These are phyloP conservation scores for Fusarium sambucinum DNA, from an alignment of 2,329 filamentous ascomycete species.

Conservation along the genomic window DNA sequence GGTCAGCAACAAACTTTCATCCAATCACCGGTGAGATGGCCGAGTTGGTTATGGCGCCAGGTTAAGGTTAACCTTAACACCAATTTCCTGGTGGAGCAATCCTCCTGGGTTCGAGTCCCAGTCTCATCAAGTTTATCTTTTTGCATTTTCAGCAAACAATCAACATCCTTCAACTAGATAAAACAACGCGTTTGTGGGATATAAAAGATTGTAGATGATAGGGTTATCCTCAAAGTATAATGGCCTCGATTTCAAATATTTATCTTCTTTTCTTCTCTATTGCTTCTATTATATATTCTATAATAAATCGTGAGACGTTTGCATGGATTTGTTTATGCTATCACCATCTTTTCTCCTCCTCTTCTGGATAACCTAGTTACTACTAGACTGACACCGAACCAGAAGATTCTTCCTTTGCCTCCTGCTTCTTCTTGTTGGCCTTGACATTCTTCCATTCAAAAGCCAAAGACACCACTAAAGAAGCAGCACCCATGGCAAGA, in stretches of 20 bases:
- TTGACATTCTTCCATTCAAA: constrained; percentile 32
- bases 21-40: constrained; percentile 33
- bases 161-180: too few species aligned
- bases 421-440: background rate
- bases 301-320: too few species aligned
- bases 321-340: background rate
- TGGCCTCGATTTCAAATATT: too few species aligned
- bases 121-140: constrained; percentile 23
- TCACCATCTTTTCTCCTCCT: background rate
- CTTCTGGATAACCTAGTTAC: fast-evolving
- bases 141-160: background rate
- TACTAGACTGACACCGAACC: background rate
- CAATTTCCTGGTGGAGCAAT: constrained; percentile 34
- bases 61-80: constrained; percentile 35
- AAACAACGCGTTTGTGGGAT: too few species aligned
- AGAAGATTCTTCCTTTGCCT: background rate
- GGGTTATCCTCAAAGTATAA: too few species aligned
- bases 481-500: constrained; percentile 7
- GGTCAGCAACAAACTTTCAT: background rate
- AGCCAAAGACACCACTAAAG: background rate
- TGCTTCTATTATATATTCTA: too few species aligned
- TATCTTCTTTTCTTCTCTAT: background rate
- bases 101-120: constrained; percentile 35
- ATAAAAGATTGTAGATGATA: too few species aligned
- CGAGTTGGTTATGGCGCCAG: constrained; percentile 36